These are phyloP conservation scores for Aspergillus sojae DNA, from an alignment of 2,329 filamentous ascomycete genomes.

Conservation along the genomic window DNA sequence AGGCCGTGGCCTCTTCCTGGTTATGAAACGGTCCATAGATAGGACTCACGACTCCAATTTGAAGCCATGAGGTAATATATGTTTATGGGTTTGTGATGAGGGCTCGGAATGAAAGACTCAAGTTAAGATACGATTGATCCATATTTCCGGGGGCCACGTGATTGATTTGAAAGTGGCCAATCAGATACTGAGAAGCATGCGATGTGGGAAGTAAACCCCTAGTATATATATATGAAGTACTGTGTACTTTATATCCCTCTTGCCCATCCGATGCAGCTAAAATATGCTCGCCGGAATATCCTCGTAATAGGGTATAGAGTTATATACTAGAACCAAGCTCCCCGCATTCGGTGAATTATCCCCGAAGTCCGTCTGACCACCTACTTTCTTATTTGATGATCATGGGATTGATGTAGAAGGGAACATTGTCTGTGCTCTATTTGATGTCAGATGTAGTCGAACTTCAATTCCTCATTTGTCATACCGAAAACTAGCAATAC, in stretches of 20 bases:
- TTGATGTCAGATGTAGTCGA: too few relatives aligned
- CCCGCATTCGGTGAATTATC: neutral
- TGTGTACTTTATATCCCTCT: too few relatives aligned
- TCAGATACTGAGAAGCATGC: constrained; percentile 15
- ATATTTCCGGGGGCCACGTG: constrained; percentile 22
- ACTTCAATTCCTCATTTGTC: neutral
- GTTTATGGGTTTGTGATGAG: neutral
- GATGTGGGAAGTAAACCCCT: too few relatives aligned
- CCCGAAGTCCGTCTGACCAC: neutral
- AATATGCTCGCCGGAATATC: neutral
- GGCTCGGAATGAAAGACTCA: neutral
- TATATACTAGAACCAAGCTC: neutral
- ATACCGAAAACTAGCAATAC: neutral
- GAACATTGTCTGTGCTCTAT: too few relatives aligned
- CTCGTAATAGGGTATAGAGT: neutral
- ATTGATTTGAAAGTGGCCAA: constrained; percentile 33
- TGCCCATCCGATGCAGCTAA: too few relatives aligned
- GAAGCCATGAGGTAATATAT: constrained; percentile 21
- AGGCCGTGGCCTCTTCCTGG: constrained; percentile 36
- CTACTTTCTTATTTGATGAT: neutral
- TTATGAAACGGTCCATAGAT: constrained; percentile 46
- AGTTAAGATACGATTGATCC: neutral
- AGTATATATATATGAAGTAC: too few relatives aligned
- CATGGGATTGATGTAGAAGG: too few relatives aligned
- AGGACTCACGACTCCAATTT: constrained; percentile 21